Evolutionary conservation across 352 stramenopile species (phyloP).

Genomic region (Phytophthora aleatoria): DNA sequence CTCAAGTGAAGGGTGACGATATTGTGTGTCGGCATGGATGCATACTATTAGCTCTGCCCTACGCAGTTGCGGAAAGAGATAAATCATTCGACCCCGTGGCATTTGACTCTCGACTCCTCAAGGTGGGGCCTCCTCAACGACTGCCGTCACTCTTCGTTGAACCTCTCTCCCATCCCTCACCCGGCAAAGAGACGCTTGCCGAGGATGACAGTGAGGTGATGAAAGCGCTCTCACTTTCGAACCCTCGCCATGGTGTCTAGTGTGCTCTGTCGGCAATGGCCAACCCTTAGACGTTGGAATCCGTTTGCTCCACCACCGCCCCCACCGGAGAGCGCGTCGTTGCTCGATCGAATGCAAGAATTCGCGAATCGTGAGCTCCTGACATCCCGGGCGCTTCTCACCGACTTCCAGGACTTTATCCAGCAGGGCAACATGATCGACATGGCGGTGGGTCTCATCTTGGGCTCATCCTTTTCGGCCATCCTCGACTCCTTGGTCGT

Average conservation of each 20-base stretch:
- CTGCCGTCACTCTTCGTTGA: not conserved
- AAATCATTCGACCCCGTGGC: not conserved
- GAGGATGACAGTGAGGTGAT: not conserved
- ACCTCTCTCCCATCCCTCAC: not conserved
- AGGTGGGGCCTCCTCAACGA: not conserved
- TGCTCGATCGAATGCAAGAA: constrained; percentile 4
- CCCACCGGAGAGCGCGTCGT: constrained; percentile 1
- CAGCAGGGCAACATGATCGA: constrained; percentile 71
- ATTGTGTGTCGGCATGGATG: not conserved
- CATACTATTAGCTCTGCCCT: not conserved
- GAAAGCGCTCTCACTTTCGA: not conserved
- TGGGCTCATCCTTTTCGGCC: constrained; percentile 58
- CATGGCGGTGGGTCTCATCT: constrained; percentile 59
- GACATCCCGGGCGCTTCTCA: constrained; percentile 2
- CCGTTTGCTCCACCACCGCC: not conserved
- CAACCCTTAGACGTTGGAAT: not conserved
- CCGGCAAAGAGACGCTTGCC: not conserved
- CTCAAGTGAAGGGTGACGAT: not conserved
- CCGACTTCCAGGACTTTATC: constrained; percentile 70
- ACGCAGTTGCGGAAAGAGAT: not conserved
- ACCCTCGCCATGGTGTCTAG: not conserved
- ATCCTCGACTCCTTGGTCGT: constrained; percentile 66
- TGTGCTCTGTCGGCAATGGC: not conserved
- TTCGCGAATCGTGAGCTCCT: not conserved
- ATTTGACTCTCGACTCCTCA: not conserved